phyloP scores from a whole-genome alignment of 257 asterid genomes.

The Sherardia arvensis region DNA sequence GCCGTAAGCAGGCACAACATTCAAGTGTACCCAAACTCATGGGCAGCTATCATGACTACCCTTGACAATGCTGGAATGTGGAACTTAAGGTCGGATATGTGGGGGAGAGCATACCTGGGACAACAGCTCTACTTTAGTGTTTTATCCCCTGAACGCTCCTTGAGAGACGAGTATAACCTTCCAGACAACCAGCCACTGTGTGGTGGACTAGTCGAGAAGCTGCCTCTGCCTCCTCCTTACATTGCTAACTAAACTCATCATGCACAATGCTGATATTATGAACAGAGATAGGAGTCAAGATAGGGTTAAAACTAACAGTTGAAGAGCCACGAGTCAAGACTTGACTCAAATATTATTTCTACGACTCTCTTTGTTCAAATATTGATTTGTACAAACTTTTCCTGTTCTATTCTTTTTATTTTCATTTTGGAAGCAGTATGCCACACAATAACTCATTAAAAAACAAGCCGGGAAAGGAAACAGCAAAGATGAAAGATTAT shows the following conservation, averaged over 20 bases:
- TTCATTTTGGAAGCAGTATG: not conserved
- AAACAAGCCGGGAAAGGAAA: not conserved
- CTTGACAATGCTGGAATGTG: constrained; percentile 59
- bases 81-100: constrained; percentile 48
- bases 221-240: constrained; percentile 33
- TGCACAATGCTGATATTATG: not conserved
- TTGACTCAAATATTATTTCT: constrained; percentile 6
- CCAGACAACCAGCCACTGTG: constrained; percentile 33
- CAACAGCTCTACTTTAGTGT: constrained; percentile 45
- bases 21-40: constrained; percentile 46
- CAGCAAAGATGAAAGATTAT: not conserved
- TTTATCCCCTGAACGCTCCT: constrained; percentile 27
- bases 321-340: constrained; percentile 4
- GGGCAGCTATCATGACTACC: constrained; percentile 53
- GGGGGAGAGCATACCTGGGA: constrained; percentile 40
- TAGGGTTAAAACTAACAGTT: not conserved
- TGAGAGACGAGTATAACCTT: constrained; percentile 48
- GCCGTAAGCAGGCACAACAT: constrained; percentile 41
- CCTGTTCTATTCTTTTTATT: not conserved
- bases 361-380: not conserved
- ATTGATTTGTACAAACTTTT: not conserved
- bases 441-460: not conserved
- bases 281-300: not conserved
- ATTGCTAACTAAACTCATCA: not conserved
- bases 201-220: constrained; percentile 26